phyloP scores from a whole-genome alignment of 495 filamentous ascomycete species.

The Neurospora sp. region DNA sequence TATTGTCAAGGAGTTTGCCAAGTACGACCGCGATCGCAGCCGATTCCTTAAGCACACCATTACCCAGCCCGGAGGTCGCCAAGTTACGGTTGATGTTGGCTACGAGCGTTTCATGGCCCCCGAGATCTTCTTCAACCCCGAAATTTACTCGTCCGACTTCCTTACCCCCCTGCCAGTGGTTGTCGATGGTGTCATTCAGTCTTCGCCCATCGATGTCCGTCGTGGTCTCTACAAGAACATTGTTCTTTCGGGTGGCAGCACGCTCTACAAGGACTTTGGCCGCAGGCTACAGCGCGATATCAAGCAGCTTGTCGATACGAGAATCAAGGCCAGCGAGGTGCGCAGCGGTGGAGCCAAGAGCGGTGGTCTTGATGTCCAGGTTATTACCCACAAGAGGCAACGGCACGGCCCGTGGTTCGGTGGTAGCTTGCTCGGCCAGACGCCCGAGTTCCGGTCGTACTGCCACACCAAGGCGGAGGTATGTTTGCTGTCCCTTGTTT shows the following conservation, averaged over 20 bases:
- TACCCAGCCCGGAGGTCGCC: conserved; percentile 74
- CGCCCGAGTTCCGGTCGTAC: conserved; percentile 96
- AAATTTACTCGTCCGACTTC: conserved; percentile 98
- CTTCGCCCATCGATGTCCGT: conserved; percentile 92
- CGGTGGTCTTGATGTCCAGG: conserved; percentile 90
- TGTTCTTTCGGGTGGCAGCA: conserved; percentile 91
- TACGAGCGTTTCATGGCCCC: conserved; percentile 97
- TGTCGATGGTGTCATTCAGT: conserved; percentile 94
- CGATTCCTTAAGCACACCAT: conserved; percentile 84
- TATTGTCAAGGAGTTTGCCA: conserved; percentile 93
- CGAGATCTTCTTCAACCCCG: conserved; percentile 99
- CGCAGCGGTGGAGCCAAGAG: conserved; percentile 84
- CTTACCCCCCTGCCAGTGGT: conserved; percentile 87
- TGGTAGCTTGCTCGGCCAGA: conserved; percentile 90
- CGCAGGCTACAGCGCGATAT: conserved; percentile 93
- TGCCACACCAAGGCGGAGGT: conserved; percentile 93
- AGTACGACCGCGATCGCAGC: conserved; percentile 84
- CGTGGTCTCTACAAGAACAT: conserved; percentile 99
- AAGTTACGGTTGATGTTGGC: conserved; percentile 79
- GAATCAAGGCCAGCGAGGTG: conserved; percentile 56
- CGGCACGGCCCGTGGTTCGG: conserved; percentile 97
- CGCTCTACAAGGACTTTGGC: conserved; percentile 95
- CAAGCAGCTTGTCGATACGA: conserved; percentile 74
- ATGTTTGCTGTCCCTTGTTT: conserved; percentile 5
- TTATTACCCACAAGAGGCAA: conserved; percentile 93